Base-by-base conservation (phyloP, 2,329 filamentous ascomycete species). In the Stachybotrys echinatus region DNA sequence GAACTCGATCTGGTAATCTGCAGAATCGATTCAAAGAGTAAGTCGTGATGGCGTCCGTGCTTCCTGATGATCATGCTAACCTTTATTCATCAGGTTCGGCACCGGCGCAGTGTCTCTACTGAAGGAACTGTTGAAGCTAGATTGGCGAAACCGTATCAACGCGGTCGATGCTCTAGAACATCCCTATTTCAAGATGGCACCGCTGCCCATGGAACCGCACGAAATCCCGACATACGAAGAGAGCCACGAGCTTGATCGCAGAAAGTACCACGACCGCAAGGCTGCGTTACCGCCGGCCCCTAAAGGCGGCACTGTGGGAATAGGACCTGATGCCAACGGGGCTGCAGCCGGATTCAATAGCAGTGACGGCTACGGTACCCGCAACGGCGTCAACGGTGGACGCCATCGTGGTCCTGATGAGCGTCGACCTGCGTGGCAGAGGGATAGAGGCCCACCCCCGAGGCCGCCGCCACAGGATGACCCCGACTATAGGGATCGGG, bases 161-260 rank as follows among this genome's bases (percentile, higher is more conserved):
- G 94, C 94, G 0, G 88, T 95, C 22, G 94, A 99, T 69, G 94
- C 94, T 1, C 74, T 99, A 20, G 81, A 95, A 55, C 94, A 99
- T 61, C 84, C 89, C 1, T 99, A 96, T 68, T 97, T 99, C 73
- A 85, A 83, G 54, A 87, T 82, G 50, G 70, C 80, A 1, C 94
- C 94, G 4, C 74, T 87, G 5, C 94, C 94, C 8, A 84, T 92
- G 38, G 81, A 81, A 49, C 90, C 94, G 1, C 85, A 87, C 55
- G 91, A 97, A 47, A 80, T 99, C n/a, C 94, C 94, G 2, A 80
- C 75, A 17, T 97, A 96, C 62, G 89, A 95, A 64, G 92, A 96
- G 61, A 96, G 91, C 42, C 94, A 99, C 68, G 94, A 99, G 68
- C 76, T 97, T n/a, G 94, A 99, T 65, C 83, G 92, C 47, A 84